Evolutionary conservation across 441 rosid genomes (phyloP).

Genomic region (Breynia disticha): DNA sequence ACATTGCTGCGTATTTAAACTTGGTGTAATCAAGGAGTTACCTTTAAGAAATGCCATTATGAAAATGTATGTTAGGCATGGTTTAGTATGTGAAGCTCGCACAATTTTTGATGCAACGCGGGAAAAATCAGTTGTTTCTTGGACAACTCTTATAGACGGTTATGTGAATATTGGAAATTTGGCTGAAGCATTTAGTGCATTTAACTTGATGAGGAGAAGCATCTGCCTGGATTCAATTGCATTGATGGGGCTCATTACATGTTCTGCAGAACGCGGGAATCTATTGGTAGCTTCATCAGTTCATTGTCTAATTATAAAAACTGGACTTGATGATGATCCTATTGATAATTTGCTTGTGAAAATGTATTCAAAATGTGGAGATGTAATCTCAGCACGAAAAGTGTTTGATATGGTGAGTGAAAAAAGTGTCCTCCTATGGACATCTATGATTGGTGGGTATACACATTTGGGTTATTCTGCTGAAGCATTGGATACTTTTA

Average conservation of each 20-base stretch:
- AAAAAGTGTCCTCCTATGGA: constrained; percentile 59
- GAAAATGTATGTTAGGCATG: constrained; percentile 17
- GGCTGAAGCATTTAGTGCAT: constrained; percentile 18
- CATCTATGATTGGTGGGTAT: constrained; percentile 62
- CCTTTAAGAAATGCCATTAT: constrained; percentile 24
- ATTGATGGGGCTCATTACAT: constrained; percentile 19
- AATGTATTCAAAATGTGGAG: constrained; percentile 67
- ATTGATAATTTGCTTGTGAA: constrained; percentile 58
- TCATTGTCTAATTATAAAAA: constrained; percentile 41
- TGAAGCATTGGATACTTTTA: constrained; percentile 49
- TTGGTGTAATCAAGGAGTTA: constrained; percentile 19
- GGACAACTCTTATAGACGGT: constrained; percentile 24
- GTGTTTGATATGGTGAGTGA: constrained; percentile 34
- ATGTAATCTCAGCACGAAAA: constrained; percentile 36
- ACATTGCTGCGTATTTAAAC: constrained; percentile 23
- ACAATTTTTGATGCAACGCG: constrained; percentile 16
- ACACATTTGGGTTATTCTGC: constrained; percentile 31
- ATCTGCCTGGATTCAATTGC: constrained; percentile 12
- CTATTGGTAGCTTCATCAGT: constrained; percentile 22
- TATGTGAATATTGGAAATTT: constrained; percentile 15
- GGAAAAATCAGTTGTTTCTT: constrained; percentile 20
- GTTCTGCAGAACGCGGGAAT: constrained; percentile 15
- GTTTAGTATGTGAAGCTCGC: constrained; percentile 19
- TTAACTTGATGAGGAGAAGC: constrained; percentile 18
- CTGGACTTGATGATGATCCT: constrained; percentile 36